A percentile compares a stretch with the other conserved stretches of the same genome.
Conservation (phyloP, 306 rosid species). For the Fragaria iinumae region DNA sequence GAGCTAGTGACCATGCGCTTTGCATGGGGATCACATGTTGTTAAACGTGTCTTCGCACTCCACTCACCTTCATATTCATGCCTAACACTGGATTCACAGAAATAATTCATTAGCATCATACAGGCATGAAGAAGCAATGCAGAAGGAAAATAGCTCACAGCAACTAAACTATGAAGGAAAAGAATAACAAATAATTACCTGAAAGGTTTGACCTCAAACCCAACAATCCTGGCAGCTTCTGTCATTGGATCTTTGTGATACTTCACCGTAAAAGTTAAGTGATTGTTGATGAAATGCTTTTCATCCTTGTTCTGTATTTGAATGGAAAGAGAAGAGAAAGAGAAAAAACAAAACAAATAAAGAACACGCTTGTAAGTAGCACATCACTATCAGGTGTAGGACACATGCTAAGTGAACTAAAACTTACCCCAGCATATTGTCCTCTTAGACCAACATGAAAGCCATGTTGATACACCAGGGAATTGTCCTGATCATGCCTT, state of each 20-base stretch:
- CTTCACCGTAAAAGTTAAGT: constrained; percentile 69
- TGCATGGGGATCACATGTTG: constrained; percentile 87
- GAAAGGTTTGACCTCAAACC: constrained; percentile 91
- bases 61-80: constrained; percentile 78
- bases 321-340: constrained; percentile 1
- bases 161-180: constrained; percentile 11
- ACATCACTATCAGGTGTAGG: constrained; percentile 3
- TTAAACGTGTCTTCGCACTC: constrained; percentile 51
- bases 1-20: constrained; percentile 54
- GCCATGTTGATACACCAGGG: constrained; percentile 77
- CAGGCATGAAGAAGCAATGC: constrained; percentile 2
- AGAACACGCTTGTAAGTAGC: constrained; percentile 2
- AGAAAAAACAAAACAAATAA: not conserved
- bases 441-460: constrained; percentile 84
- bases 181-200: constrained; percentile 43
- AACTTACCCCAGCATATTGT: constrained; percentile 73
- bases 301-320: constrained; percentile 67
- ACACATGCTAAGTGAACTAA: constrained; percentile 13
- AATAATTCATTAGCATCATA: constrained; percentile 22
- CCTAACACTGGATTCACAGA: constrained; percentile 51
- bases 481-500: constrained; percentile 67
- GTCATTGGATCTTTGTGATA: constrained; percentile 68
- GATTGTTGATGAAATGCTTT: constrained; percentile 77
- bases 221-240: constrained; percentile 77
- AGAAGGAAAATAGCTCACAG: not conserved